Percentiles rank a stretch among this genome's conserved stretches.
These are phyloP conservation scores for Astrothelium macrocarpum DNA, from an alignment of 495 filamentous ascomycete species.

Conservation along the genomic window DNA sequence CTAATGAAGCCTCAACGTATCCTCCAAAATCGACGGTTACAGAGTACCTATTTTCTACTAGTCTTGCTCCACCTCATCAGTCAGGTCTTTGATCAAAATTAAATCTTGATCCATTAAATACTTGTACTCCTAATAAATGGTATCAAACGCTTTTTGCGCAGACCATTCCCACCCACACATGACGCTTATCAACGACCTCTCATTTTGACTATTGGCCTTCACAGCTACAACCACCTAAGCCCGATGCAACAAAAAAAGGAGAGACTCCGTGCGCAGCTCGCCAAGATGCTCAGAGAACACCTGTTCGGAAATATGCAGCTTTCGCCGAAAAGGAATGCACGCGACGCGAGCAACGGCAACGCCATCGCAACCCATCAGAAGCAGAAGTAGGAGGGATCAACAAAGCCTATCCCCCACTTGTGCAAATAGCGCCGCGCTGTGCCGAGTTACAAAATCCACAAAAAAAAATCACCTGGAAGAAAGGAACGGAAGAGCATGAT, in stretches of 20 bases:
- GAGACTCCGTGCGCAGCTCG: too few species aligned
- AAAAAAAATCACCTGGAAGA: not conserved
- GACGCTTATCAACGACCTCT: not conserved
- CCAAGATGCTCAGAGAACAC: too few species aligned
- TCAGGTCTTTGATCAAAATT: too few species aligned
- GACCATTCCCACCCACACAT: not conserved
- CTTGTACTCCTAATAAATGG: not conserved
- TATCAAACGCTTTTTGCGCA: not conserved
- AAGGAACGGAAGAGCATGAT: not conserved
- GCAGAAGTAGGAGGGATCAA: too few species aligned
- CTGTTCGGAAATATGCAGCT: too few species aligned
- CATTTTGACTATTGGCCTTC: not conserved
- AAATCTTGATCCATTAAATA: not conserved
- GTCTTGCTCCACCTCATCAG: too few species aligned
- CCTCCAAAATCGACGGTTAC: too few species aligned
- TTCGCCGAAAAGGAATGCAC: too few species aligned
- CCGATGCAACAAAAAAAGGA: not conserved
- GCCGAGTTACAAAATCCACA: not conserved
- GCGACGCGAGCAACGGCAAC: too few species aligned
- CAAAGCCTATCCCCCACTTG: not conserved
- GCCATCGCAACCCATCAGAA: too few species aligned
- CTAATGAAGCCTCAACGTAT: too few species aligned
- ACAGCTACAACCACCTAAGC: not conserved
- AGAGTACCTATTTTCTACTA: too few species aligned
- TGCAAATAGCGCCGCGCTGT: not conserved